Evolutionary conservation across 2,329 filamentous ascomycete species (phyloP), one percentile per base, ranked within the genome.

Genomic region (Penicillium oxalicum): DNA sequence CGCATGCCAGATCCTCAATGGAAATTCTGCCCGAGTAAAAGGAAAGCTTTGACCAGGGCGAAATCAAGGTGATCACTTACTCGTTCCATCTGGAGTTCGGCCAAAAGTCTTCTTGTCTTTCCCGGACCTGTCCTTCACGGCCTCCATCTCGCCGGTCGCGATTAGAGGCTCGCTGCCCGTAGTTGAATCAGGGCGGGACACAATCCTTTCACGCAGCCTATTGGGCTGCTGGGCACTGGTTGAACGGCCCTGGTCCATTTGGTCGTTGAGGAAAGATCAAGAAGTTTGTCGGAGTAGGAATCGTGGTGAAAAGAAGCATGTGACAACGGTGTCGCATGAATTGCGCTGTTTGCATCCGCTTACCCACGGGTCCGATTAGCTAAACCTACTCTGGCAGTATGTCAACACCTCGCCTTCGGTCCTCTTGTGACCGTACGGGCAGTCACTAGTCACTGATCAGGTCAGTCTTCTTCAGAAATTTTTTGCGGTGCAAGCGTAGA

Each of bases 51-150:
- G 7, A 8, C 1, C 8, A 8, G 8, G 11, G 29, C 8, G 11
- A 32, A 32, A 32, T 7, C 7, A 32, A 7, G 11, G 29, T 5
- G 8, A 32, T 11, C 47, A 77, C 87, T 71, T 79, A 96, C 91
- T 83, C 72, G 82, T 94, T 62, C 91, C 91, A 72, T 91, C 87
- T 28, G 88, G 88, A 11, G 91, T 96, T 56, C 91, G 84, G 48
- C 91, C 91, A 76, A 87, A 95, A 0, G 90, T 95, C 76, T 88
- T 91, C 67, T 82, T 83, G 53, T 78, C 72, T 53, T 78, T 77
- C 38, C 76, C 73, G 54, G 71, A 61, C 53, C 76, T 74, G 57
- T 72, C 67, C 47, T 69, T 70, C 11, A 4, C 29, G 45, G 74
- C 70, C 59, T 77, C 74, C 50, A 57, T 41, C 47, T 66, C 63